A percentile compares a stretch with the other conserved stretches of the same genome.
phyloP scores from a whole-genome alignment of 2,329 filamentous ascomycete species.

The Cordyceps cateniannulata region DNA sequence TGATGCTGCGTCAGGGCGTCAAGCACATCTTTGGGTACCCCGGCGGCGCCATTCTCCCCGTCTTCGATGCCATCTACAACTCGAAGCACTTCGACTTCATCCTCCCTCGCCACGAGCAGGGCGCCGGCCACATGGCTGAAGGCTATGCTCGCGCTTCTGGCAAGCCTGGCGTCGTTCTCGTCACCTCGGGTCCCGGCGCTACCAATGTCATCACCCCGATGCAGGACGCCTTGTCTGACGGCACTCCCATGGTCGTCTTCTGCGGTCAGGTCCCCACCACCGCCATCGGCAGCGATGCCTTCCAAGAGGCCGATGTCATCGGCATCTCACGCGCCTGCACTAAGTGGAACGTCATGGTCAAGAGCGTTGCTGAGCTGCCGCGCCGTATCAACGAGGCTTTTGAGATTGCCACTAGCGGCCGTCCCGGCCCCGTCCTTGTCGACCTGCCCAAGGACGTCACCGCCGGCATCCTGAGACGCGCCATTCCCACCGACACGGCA shows the following conservation, averaged over 20 bases:
- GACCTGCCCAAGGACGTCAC: constrained; percentile 97
- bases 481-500: constrained; percentile 70
- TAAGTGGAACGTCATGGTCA: constrained; percentile 99
- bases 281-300: constrained; percentile 90
- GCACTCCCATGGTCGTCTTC: constrained; percentile 94
- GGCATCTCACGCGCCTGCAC: constrained; percentile 93
- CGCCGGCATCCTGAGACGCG: constrained; percentile 70
- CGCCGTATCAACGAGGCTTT: constrained; percentile 96
- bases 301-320: constrained; percentile 92
- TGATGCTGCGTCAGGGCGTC: constrained; percentile 90
- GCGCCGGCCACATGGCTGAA: constrained; percentile 97
- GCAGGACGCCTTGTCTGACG: constrained; percentile 92
- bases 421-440: constrained; percentile 89
- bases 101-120: constrained; percentile 92
- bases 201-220: constrained; percentile 96
- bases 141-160: constrained; percentile 92
- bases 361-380: constrained; percentile 87
- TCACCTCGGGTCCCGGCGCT: constrained; percentile 92
- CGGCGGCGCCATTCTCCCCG: constrained; percentile 91
- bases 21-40: constrained; percentile 95
- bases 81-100: constrained; percentile 95
- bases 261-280: constrained; percentile 85
- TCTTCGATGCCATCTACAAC: constrained; percentile 98
- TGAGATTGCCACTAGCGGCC: constrained; percentile 90
- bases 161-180: constrained; percentile 89